phyloP scores from a whole-genome alignment of 192 early-diverging fungal genomes.

The Podila epicladia region DNA sequence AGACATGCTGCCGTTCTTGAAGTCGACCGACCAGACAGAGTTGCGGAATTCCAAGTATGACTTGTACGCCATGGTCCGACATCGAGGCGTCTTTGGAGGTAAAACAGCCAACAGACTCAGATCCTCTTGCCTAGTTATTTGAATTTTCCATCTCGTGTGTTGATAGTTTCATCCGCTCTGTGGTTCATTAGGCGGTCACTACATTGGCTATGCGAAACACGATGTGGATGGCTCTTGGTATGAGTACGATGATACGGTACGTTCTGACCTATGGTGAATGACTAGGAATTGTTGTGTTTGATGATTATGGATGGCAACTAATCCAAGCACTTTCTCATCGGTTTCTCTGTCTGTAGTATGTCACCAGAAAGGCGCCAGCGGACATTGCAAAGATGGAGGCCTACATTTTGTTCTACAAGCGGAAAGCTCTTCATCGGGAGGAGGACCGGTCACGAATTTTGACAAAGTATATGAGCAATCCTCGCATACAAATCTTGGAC shows the following conservation, averaged over 20 bases:
- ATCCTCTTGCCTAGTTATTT: too few species aligned
- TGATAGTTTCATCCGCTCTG: background rate
- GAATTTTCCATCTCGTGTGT: too few species aligned
- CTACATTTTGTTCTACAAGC: slow-evolving; percentile 50
- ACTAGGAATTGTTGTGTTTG: background rate
- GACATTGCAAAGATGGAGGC: slow-evolving; percentile 55
- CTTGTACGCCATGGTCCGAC: slow-evolving; percentile 51
- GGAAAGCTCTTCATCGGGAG: slow-evolving; percentile 33
- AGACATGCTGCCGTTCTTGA: slow-evolving; percentile 53
- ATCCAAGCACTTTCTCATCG: background rate
- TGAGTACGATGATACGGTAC: slow-evolving; percentile 59
- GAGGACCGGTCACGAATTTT: slow-evolving; percentile 37
- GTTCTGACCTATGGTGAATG: background rate
- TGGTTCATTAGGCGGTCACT: slow-evolving; percentile 43
- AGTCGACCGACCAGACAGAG: slow-evolving; percentile 30
- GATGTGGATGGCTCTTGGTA: slow-evolving; percentile 47
- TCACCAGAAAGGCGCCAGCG: slow-evolving; percentile 42
- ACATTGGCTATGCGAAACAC: slow-evolving; percentile 53
- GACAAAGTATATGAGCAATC: slow-evolving; percentile 37
- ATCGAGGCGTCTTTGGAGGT: slow-evolving; percentile 54
- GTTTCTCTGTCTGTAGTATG: slow-evolving; percentile 18
- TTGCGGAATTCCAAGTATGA: slow-evolving; percentile 45
- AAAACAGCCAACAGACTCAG: background rate
- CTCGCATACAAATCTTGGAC: slow-evolving; percentile 39
- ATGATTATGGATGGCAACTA: background rate